phyloP scores from a whole-genome alignment of 495 filamentous ascomycete species.

The Penicillium herquei region DNA sequence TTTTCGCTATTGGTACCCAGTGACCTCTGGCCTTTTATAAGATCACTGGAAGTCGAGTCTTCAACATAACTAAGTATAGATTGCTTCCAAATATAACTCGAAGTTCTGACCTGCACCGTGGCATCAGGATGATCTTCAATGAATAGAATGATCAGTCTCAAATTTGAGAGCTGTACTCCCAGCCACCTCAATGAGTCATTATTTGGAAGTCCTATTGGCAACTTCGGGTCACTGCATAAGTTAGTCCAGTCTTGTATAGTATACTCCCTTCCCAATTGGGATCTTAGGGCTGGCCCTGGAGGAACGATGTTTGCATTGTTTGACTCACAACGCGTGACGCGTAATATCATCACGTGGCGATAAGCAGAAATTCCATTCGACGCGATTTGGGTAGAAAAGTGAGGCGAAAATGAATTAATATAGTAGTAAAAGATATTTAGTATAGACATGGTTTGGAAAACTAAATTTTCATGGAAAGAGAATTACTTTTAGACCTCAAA shows the following conservation, averaged over 20 bases:
- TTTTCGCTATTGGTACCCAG: no score
- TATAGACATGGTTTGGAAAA: background rate
- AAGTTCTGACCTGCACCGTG: background rate
- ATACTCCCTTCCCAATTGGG: background rate
- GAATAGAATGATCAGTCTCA: background rate
- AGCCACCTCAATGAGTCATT: background rate
- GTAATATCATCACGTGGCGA: background rate
- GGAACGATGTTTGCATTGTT: background rate
- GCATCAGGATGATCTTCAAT: background rate
- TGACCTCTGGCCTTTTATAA: no score
- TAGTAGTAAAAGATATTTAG: background rate
- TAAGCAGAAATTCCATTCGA: background rate
- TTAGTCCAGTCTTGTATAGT: background rate
- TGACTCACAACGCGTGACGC: constrained; percentile 1
- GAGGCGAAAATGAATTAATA: background rate
- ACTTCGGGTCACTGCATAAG: background rate
- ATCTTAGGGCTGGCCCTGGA: background rate
- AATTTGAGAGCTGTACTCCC: background rate
- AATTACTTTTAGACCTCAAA: background rate
- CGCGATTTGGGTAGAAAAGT: background rate
- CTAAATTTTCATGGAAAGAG: background rate
- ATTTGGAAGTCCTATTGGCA: background rate
- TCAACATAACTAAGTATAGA: background rate
- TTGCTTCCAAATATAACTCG: background rate
- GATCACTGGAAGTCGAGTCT: no score